phyloP scores from a whole-genome alignment of 257 asterid genomes.

The Fraxinus americana region DNA sequence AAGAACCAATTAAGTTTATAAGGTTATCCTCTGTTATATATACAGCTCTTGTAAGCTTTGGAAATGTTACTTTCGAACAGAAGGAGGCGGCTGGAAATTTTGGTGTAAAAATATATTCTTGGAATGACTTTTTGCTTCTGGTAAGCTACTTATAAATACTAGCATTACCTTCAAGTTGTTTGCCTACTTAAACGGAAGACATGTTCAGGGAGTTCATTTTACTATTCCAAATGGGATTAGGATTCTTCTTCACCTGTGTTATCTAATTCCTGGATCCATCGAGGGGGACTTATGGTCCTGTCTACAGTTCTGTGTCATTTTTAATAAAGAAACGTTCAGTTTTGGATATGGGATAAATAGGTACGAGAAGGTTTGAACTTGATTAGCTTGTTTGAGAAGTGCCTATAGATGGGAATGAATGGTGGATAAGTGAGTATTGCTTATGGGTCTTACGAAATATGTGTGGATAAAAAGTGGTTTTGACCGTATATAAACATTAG shows the following conservation, averaged over 20 bases:
- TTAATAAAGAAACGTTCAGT: neutral
- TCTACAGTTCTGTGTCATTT: neutral
- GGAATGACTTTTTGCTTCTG: slow-evolving; percentile 81
- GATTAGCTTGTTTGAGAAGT: too few species aligned
- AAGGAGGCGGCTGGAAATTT: slow-evolving; percentile 49
- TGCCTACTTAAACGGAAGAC: neutral
- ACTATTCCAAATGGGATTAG: neutral
- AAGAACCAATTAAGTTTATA: neutral
- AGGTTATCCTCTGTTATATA: slow-evolving; percentile 23
- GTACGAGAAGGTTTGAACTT: neutral
- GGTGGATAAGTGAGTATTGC: too few species aligned
- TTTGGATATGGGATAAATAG: neutral
- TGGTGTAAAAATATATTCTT: slow-evolving; percentile 56
- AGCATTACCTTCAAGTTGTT: neutral
- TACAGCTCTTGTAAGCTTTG: slow-evolving; percentile 76
- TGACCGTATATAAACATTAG: too few species aligned
- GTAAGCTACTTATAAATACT: slow-evolving; percentile 37
- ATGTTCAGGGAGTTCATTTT: neutral
- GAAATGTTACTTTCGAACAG: slow-evolving; percentile 54
- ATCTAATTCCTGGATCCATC: neutral
- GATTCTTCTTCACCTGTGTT: neutral
- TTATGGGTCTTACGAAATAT: too few species aligned
- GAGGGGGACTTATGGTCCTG: too few species aligned
- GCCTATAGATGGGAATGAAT: too few species aligned
- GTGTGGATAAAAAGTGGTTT: too few species aligned